Evolutionary conservation across 2,329 filamentous ascomycete species (phyloP), one percentile per base, ranked within the genome.

Genomic region (Aspergillus sp.): DNA sequence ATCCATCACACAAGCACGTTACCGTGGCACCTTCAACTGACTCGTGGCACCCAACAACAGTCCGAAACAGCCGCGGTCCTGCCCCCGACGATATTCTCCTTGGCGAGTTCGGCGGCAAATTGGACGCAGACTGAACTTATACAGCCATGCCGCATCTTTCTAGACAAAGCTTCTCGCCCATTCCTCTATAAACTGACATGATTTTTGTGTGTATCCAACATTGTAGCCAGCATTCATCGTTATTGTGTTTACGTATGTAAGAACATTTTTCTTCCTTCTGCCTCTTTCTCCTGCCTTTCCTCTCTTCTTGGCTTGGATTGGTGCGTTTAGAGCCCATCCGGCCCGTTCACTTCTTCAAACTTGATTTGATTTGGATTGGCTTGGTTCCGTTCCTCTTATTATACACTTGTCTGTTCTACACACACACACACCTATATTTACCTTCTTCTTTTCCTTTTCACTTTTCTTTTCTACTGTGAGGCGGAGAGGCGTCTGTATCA

Each of bases 61-160:
- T 82, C 60, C 82, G 76, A 76, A 86, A 81, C 62, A 83, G 82
- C 62, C 80, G 76, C 64, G 87, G 74, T 65, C 87, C 75, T 73
- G 83, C 71, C 69, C 85, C 73, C 5, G 89, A 91, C 67, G 90
- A 93, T 72, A 87, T 96, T 57, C 78, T 94, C 54, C 81, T 96
- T 36, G 89, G 88, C 12, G 89, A 94, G 69, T 90, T 88, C 71
- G 84, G 82, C 65, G 85, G 84, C 62, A 90, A 89, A 71, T 85
- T 84, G 68, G 87, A 89, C 67, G 83, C 87, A 55, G 87, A 89
- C 68, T 81, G 68, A 75, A 52, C 5, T 19, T 13, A 36, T 36
- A 5, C 39, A 32, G 7, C n/a, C 54, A 10, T 50, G 12, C 39
- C 54, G 36, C 52, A 41, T 17, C 38, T 45, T 48, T 9, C 41